These are phyloP conservation scores for Sistotremastrum niveocremeum DNA, from an alignment of 768 basidiomycete species.

Conservation along the genomic window DNA sequence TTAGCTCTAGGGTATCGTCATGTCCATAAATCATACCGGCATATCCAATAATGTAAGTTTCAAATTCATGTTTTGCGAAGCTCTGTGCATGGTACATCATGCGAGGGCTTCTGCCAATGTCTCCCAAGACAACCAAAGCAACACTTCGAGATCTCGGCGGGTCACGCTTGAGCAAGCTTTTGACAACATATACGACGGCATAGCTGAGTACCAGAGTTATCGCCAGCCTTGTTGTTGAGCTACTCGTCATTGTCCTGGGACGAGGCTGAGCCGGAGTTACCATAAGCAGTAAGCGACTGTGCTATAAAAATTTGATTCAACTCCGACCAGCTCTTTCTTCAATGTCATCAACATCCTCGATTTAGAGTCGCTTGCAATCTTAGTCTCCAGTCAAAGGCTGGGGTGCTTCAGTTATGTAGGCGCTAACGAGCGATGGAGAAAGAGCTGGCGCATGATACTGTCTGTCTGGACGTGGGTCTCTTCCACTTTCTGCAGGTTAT, in stretches of 20 bases:
- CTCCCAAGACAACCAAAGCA: conserved; percentile 87
- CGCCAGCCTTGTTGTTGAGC: background rate
- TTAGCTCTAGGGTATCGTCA: background rate
- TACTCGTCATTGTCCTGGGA: background rate
- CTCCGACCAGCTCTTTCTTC: background rate
- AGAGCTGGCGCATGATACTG: too few species aligned
- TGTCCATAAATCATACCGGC: conserved; percentile 36
- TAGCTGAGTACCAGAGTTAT: background rate
- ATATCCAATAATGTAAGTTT: conserved; percentile 77
- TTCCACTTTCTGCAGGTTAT: too few species aligned
- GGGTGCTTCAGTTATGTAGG: too few species aligned
- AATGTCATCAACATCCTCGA: conserved; percentile 38
- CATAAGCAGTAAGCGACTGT: background rate
- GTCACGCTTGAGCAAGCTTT: background rate
- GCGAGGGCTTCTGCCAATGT: conserved; percentile 88
- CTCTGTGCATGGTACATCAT: conserved; percentile 99
- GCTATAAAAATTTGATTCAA: background rate
- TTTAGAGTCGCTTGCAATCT: conserved; percentile 61
- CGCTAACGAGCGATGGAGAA: too few species aligned
- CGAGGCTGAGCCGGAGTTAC: background rate
- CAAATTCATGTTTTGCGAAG: conserved; percentile 67
- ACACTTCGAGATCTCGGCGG: conserved; percentile 44
- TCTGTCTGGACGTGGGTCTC: too few species aligned
- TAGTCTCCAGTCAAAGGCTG: conserved; percentile 14
- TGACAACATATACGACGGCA: background rate